phyloP scores from a whole-genome alignment of 495 filamentous ascomycete species.

The Pseudoneurospora amorphoporcata region DNA sequence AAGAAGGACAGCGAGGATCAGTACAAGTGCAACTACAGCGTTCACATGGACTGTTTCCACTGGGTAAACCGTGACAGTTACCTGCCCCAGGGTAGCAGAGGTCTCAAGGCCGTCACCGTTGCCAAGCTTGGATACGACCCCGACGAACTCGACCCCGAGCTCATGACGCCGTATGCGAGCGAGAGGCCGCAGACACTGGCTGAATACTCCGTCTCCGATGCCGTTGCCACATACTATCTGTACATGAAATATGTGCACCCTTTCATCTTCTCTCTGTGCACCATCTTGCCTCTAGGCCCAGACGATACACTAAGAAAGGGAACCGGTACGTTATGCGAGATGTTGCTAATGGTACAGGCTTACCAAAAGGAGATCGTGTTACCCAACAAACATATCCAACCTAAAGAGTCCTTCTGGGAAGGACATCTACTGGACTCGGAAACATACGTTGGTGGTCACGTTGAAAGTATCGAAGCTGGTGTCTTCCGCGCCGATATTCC shows the following conservation, averaged over 20 bases:
- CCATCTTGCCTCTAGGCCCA: slow-evolving; percentile 84
- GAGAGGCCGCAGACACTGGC: slow-evolving; percentile 89
- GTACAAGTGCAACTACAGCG: slow-evolving; percentile 88
- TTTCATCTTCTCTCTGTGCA: slow-evolving; percentile 97
- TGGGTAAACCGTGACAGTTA: slow-evolving; percentile 99
- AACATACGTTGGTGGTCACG: slow-evolving; percentile 96
- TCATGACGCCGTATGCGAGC: slow-evolving; percentile 91
- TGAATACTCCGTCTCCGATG: slow-evolving; percentile 98
- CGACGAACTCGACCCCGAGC: slow-evolving; percentile 92
- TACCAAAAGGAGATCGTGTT: slow-evolving; percentile 86
- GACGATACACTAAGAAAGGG: slow-evolving; percentile 92
- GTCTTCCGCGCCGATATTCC: slow-evolving; percentile 96
- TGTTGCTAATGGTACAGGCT: slow-evolving; percentile 97
- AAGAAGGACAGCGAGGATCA: slow-evolving; percentile 89
- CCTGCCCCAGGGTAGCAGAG: slow-evolving; percentile 91
- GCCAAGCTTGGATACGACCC: slow-evolving; percentile 98
- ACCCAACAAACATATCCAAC: slow-evolving; percentile 91
- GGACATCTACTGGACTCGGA: slow-evolving; percentile 92
- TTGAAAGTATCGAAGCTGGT: slow-evolving; percentile 98
- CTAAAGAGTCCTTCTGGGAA: slow-evolving; percentile 90
- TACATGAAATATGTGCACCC: slow-evolving; percentile 99
- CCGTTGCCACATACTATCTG: slow-evolving; percentile 95
- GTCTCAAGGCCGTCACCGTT: slow-evolving; percentile 93
- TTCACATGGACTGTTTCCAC: slow-evolving; percentile 97
- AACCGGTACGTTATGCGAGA: slow-evolving; percentile 95